These are phyloP conservation scores for Daldinia decipiens DNA, from an alignment of 495 filamentous ascomycete genomes.

Conservation along the genomic window DNA sequence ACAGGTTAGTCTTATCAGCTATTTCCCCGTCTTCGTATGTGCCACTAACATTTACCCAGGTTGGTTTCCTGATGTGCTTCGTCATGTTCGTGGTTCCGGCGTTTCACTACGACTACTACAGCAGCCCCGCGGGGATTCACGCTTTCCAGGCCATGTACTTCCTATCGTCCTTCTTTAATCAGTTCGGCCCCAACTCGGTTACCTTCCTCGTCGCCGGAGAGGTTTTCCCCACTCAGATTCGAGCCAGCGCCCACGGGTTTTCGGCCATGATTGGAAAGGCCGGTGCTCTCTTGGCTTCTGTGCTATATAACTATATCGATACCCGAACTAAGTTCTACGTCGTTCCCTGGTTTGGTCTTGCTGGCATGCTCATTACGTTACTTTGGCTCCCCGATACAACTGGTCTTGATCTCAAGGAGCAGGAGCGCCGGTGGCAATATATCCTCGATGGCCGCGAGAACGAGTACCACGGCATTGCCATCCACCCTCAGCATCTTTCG, in stretches of 20 bases:
- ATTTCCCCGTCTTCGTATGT: background rate
- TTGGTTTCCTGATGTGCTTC: conserved; percentile 89
- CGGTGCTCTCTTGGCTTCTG: conserved; percentile 82
- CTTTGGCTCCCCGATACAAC: conserved; percentile 93
- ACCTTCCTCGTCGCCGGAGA: conserved; percentile 93
- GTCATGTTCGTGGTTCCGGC: conserved; percentile 86
- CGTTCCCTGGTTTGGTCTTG: conserved; percentile 91
- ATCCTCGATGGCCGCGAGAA: conserved; percentile 76
- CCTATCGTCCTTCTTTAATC: conserved; percentile 93
- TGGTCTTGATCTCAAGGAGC: conserved; percentile 91
- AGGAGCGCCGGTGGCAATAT: conserved; percentile 86
- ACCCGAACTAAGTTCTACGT: conserved; percentile 82
- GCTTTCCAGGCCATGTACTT: conserved; percentile 95
- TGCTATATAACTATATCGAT: conserved; percentile 90
- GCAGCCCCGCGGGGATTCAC: conserved; percentile 68
- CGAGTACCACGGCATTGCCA: conserved; percentile 89
- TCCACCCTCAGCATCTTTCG: conserved; percentile 86
- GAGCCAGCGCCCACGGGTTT: conserved; percentile 90
- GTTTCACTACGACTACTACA: conserved; percentile 86
- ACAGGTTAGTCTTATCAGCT: conserved; percentile 54
- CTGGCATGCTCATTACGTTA: conserved; percentile 77
- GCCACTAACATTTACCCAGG: conserved; percentile 27
- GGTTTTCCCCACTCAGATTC: conserved; percentile 88
- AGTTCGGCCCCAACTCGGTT: conserved; percentile 92
- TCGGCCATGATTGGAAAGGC: conserved; percentile 85